A percentile compares a stretch with the other conserved stretches of the same genome.
Evolutionary conservation across 140 eudicot genomes (phyloP).

Genomic region (Flaveria floridana): DNA sequence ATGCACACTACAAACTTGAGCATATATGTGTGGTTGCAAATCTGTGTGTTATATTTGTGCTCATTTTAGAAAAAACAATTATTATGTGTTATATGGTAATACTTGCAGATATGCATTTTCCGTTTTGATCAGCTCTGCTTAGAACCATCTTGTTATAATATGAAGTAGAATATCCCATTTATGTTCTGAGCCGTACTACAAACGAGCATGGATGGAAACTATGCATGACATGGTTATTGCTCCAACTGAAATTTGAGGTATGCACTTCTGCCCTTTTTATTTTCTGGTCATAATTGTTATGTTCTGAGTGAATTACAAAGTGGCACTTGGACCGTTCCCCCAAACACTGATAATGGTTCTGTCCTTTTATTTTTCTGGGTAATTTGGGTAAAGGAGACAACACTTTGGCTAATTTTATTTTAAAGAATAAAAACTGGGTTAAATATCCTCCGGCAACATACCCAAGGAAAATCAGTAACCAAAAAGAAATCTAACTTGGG

Average conservation of each 20-base stretch:
- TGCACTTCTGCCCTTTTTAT: not conserved
- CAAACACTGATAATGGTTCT: not conserved
- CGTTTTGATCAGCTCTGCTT: not conserved
- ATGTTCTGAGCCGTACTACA: not conserved
- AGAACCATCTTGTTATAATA: conserved; percentile 3
- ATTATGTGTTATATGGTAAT: not conserved
- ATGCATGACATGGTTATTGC: not conserved
- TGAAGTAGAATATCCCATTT: not conserved
- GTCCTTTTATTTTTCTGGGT: no score
- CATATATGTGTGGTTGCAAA: not conserved
- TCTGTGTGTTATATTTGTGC: not conserved
- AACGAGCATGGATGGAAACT: conserved; percentile 2
- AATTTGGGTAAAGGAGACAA: no score
- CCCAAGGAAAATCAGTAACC: no score
- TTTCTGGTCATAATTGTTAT: not conserved
- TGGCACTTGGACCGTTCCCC: not conserved
- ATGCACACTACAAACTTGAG: not conserved
- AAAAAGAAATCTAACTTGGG: no score
- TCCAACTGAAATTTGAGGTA: conserved; percentile 1
- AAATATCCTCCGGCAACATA: no score
- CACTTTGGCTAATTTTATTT: no score
- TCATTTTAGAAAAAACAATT: not conserved
- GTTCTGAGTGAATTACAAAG: not conserved
- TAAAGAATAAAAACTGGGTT: no score
- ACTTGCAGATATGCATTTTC: not conserved